Percentiles rank a stretch among this genome's conserved stretches.
Evolutionary conservation across 164 flowering plant species (phyloP).

Genomic region (Platanus orientalis): DNA sequence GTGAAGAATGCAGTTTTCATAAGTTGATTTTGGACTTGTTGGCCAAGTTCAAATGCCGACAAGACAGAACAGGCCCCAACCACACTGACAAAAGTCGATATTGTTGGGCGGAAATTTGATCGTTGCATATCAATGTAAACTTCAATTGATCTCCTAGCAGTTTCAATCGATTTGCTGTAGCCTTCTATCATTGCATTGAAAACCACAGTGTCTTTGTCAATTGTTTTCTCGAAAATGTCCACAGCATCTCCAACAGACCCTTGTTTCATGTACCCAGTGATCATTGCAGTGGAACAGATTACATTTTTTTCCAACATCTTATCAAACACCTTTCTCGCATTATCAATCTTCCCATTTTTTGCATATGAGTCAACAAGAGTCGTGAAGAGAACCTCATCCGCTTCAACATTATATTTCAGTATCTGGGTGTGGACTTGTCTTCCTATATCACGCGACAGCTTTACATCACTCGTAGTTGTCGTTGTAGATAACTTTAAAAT

Average conservation of each 20-base stretch:
- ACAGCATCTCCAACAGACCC: slow-evolving; percentile 66
- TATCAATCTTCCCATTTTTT: slow-evolving; percentile 54
- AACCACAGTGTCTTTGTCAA: slow-evolving; percentile 68
- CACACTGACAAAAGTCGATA: slow-evolving; percentile 79
- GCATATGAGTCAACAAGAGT: slow-evolving; percentile 69
- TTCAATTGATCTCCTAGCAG: slow-evolving; percentile 54
- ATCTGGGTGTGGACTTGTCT: slow-evolving; percentile 70
- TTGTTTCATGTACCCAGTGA: slow-evolving; percentile 70
- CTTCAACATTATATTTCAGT: slow-evolving; percentile 37
- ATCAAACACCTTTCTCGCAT: slow-evolving; percentile 73
- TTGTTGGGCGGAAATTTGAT: slow-evolving; percentile 51
- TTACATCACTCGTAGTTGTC: not conserved
- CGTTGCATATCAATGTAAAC: slow-evolving; percentile 65
- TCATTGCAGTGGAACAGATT: slow-evolving; percentile 80
- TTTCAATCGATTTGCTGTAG: slow-evolving; percentile 60
- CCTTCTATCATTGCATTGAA: slow-evolving; percentile 98
- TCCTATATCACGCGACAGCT: slow-evolving; percentile 22
- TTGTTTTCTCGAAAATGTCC: slow-evolving; percentile 45
- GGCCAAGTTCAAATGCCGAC: slow-evolving; percentile 58
- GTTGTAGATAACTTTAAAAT: slow-evolving; percentile 61
- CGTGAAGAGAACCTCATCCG: slow-evolving; percentile 68
- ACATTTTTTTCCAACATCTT: slow-evolving; percentile 58
- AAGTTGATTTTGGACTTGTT: slow-evolving; percentile 73
- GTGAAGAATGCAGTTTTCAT: slow-evolving; percentile 38
- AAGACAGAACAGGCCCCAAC: slow-evolving; percentile 83